Evolutionary conservation across 164 flowering plant genomes (phyloP), one percentile per base, ranked within the genome.

Genomic region (Magnolia kwangsiensis): DNA sequence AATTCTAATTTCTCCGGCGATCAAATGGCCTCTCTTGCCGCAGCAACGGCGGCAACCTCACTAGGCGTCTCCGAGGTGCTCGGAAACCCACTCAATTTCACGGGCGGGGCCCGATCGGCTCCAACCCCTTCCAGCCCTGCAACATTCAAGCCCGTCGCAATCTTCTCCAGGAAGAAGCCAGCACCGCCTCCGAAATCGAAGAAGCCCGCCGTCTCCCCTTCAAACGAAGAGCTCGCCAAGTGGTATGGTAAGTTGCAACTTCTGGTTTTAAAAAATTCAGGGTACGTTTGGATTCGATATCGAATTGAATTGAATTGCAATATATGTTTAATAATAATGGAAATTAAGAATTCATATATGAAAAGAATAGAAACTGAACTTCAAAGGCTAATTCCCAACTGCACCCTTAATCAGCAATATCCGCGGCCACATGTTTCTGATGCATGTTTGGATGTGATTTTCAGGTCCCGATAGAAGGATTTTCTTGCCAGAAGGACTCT

Each of bases 381-480:
- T 37, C 45, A 37, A 4, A 37, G 45, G 45, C 45, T 37, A 37
- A 3, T 37, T 37, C 45, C 45, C 45, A 37, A 37, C 45, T 37
- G 45, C 45, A 37, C 45, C 45, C 45, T 37, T 3, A 37, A 37
- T 24, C 27, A 24, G 27, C 1, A 24, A 24, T 24, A 1, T 24
- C 27, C 27, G 27, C 1, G 27, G 27, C 27, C 27, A 24, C 27
- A 24, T 24, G 27, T 24, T 24, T 24, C 27, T 1, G 27, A 24
- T 37, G 45, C 45, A 37, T 37, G 45, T 37, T 13, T 20, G 24
- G 23, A 20, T 21, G 67, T 19, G 14, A 0, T 14, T 71, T 77
- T 76, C 85, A 95, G 98, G 99, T 70, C 97, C 99, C 23, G 99
- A 96, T 84, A 86, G 99, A 77, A 92, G 95, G 79, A 92, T 96